Evolutionary conservation across 495 filamentous ascomycete species (phyloP), one percentile per base, ranked within the genome.

Genomic region (Podospora pseudocomata): DNA sequence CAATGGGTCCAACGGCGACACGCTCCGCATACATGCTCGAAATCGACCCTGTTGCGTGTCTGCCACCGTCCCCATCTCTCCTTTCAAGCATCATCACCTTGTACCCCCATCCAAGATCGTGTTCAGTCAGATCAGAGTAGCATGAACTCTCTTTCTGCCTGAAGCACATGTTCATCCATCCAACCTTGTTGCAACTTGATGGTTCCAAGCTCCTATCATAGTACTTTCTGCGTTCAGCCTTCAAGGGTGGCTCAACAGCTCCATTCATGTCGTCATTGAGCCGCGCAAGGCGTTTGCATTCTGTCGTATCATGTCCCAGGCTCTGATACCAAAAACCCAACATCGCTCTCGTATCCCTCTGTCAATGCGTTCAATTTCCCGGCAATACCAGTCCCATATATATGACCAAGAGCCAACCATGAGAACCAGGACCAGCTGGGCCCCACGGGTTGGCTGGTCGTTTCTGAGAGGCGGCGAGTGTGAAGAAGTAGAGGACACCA

Each of bases 261-360:
- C 1, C 26, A 18, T 20, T 18, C n/a, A 20, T 59, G 19, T 59
- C 56, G 15, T 59, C 56, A 18, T 59, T 20, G 56, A 59, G 20
- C 53, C 19, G 11, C 60, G 6, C 20, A 2, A 71, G 23, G 2
- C 56, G 63, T 1, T 26, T 27, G 58, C 28, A 66, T 5, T 64
- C 39, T 0, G 71, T 64, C 26, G 65, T 68, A 20, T 65, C 55
- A 23, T 64, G 66, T 0, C 44, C 54, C 3, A 28, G 4, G 4
- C 71, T 57, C 5, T 71, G 69, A 54, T 71, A 64, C 71, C 69
- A 73, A 58, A 71, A 34, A 73, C 71, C 71, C 71, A 73, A 1
- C 69, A 71, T 7, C 69, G 63, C 5, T 32, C 53, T 1, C 39
- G 32, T 16, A 73, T 62, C 1, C 55, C 71, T 5, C 54, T 65